A percentile compares a stretch with the other conserved stretches of the same genome.
These are phyloP conservation scores for Lupinus albus DNA, from an alignment of 306 rosid genomes.

Conservation along the genomic window DNA sequence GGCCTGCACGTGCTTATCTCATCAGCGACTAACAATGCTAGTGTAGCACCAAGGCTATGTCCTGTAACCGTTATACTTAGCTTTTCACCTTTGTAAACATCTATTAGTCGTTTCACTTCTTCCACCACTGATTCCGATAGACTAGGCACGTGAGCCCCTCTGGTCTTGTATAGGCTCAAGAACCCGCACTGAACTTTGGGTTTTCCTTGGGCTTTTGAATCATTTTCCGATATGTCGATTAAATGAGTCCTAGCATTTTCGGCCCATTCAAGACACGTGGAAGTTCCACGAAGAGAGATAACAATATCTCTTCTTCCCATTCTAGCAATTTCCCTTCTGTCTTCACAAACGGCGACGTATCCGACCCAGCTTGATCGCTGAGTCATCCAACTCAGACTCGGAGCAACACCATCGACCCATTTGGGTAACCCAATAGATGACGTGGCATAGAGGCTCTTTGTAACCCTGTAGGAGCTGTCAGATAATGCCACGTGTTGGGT, in stretches of 20 bases:
- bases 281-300: constrained; percentile 85
- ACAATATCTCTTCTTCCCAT: constrained; percentile 88
- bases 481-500: constrained; percentile 56
- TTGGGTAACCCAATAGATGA: constrained; percentile 75
- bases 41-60: constrained; percentile 84
- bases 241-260: constrained; percentile 79
- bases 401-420: constrained; percentile 79
- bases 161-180: constrained; percentile 67
- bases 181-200: constrained; percentile 85
- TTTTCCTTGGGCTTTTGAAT: constrained; percentile 3
- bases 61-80: constrained; percentile 85
- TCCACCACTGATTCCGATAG: constrained; percentile 69
- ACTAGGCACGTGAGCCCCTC: constrained; percentile 73
- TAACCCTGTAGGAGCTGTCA: constrained; percentile 66
- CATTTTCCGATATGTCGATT: constrained; percentile 16
- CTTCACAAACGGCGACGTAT: constrained; percentile 86
- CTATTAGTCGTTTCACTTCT: constrained; percentile 58
- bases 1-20: constrained; percentile 56
- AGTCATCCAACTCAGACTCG: constrained; percentile 96
- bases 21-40: constrained; percentile 76
- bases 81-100: constrained; percentile 64
- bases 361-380: constrained; percentile 96
- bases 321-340: constrained; percentile 64
- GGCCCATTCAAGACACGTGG: constrained; percentile 94
- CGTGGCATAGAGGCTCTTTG: constrained; percentile 87